Conservation (phyloP, 495 filamentous ascomycete genomes). For the Annulohypoxylon moriforme region DNA sequence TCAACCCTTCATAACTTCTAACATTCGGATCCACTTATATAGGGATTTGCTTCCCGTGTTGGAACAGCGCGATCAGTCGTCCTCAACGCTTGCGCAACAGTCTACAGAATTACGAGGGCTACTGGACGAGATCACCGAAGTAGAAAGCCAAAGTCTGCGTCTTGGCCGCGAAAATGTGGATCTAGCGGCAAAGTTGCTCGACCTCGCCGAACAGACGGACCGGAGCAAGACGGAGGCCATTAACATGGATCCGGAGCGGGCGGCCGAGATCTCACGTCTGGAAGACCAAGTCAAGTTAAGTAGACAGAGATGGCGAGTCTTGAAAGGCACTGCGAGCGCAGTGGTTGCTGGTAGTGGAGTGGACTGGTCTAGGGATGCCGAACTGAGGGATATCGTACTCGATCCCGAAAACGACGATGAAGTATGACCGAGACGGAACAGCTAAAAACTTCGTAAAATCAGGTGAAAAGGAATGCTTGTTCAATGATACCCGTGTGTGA, state of each 20-base stretch:
- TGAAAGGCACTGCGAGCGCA: constrained; percentile 79
- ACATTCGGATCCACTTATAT: constrained; percentile 19
- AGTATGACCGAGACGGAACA: neutral
- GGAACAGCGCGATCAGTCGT: constrained; percentile 73
- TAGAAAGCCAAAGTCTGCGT: constrained; percentile 67
- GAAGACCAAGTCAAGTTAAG: constrained; percentile 67
- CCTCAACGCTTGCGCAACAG: constrained; percentile 68
- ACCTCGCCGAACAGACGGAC: constrained; percentile 67
- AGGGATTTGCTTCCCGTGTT: constrained; percentile 74
- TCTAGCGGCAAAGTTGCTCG: constrained; percentile 69
- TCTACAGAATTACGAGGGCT: constrained; percentile 61
- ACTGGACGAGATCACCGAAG: constrained; percentile 59
- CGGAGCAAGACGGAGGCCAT: constrained; percentile 59
- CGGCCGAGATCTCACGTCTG: constrained; percentile 63
- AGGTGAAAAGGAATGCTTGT: neutral
- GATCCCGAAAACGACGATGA: constrained; percentile 69
- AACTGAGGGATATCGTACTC: constrained; percentile 76
- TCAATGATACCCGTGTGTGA: constrained; percentile 31
- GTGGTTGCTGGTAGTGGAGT: constrained; percentile 85
- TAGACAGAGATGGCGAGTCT: constrained; percentile 72
- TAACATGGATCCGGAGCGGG: constrained; percentile 62
- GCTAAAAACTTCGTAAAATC: neutral
- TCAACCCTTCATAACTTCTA: constrained; percentile 6
- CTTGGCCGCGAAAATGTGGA: constrained; percentile 69
- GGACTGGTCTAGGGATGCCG: constrained; percentile 80